Base-by-base conservation (phyloP, 2,329 filamentous ascomycete species). In the Purpureocillium lavendulum region DNA sequence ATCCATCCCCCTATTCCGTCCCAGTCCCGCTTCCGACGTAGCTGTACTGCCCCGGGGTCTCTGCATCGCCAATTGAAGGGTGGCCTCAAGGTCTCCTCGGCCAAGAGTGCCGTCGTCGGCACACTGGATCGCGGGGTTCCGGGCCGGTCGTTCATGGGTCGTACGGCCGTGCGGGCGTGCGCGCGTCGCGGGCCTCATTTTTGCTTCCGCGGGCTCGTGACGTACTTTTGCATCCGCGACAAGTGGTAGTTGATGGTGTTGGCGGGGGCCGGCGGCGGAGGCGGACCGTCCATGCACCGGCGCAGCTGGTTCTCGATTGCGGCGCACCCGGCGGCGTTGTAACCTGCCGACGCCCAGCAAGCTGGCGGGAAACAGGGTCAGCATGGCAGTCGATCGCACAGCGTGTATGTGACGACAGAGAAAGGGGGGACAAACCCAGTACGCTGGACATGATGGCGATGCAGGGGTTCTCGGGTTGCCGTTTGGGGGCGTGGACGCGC, bases 191-290 rank as follows among this genome's bases (percentile, higher is more conserved):
- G n/a, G n/a, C 40, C 14, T 51, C 49, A 64, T 42, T 58, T 61
- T 40, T 57, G 53, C 54, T 60, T 65, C 46, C 47, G 45, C 36
- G 53, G 57, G 38, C 53, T 65, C n/a, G 62, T 89, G 77, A 75
- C 80, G 68, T 49, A 80, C 73, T 55, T 82, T 74, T 66, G 82
- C 75, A 70, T 94, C 70, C 92, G 78, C 49, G 77, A 75, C 33
- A 97, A 70, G 60, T 96, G 89, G 71, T 89, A 89, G 67, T 97
- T 97, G 76, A 97, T 88, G 61, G 80, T 90, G 68, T 82, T 87
- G 58, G 77, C 76, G 26, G 59, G 55, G 38, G 61, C 56, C 11
- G 63, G 52, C 33, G 64, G 52, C 43, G 60, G 70, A 70, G 55
- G 78, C 46, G 82, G 80, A 40, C 75, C 75, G 68, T 97, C 90